phyloP scores from a whole-genome alignment of 2,329 filamentous ascomycete species.

The Neofusicoccum sp. region DNA sequence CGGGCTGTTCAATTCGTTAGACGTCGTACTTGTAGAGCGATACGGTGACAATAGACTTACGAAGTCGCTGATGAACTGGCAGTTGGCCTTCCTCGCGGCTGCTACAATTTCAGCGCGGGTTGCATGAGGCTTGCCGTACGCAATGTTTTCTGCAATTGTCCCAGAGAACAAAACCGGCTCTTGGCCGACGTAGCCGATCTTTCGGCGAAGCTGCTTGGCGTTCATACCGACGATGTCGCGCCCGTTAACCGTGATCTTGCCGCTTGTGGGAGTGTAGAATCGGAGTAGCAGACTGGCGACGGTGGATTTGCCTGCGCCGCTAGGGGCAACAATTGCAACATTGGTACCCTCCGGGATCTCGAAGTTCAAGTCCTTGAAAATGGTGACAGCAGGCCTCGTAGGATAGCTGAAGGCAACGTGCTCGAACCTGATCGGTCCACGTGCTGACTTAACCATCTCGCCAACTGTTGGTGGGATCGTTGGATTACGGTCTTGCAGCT shows the following conservation, averaged over 20 bases:
- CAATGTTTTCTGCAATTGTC: constrained; percentile 84
- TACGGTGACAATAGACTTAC: constrained; percentile 47
- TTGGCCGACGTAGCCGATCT: constrained; percentile 93
- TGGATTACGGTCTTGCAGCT: constrained; percentile 87
- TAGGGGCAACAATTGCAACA: constrained; percentile 94
- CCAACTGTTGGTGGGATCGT: constrained; percentile 88
- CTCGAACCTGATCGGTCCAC: constrained; percentile 85
- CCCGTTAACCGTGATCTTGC: constrained; percentile 80
- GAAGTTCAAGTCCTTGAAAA: constrained; percentile 88
- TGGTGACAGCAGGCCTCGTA: constrained; percentile 85
- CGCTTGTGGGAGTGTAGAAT: constrained; percentile 83
- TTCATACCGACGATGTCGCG: constrained; percentile 85
- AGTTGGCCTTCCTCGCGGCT: constrained; percentile 91
- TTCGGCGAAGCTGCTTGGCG: constrained; percentile 85
- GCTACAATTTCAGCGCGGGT: constrained; percentile 78
- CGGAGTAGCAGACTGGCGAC: constrained; percentile 88
- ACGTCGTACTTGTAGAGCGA: constrained; percentile 19
- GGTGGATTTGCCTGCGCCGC: constrained; percentile 93
- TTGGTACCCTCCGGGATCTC: constrained; percentile 92
- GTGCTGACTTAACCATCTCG: constrained; percentile 75
- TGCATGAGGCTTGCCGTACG: constrained; percentile 83
- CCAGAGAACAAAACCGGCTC: constrained; percentile 92
- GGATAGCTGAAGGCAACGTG: constrained; percentile 90
- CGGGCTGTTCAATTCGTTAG: constrained; percentile 57
- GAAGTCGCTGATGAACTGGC: constrained; percentile 94